Percentiles rank a stretch among this genome's conserved stretches.
Conservation (phyloP, 1,284 basidiomycete species). For the Rhizoctonia solani region DNA sequence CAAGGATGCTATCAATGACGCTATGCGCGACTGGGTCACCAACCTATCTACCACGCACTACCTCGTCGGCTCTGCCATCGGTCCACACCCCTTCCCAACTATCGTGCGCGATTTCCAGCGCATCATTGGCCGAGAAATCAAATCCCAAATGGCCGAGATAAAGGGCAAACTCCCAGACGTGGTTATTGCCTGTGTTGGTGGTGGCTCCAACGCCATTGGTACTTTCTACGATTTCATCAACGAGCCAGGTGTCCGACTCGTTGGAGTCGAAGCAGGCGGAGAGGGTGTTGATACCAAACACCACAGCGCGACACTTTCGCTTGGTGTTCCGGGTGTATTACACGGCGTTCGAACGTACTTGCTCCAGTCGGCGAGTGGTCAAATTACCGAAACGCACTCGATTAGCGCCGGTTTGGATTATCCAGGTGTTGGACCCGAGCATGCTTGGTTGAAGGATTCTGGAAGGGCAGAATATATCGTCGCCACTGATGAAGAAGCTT, state of each 20-base stretch:
- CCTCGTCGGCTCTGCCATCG: conserved; percentile 95
- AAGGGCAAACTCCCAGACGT: conserved; percentile 89
- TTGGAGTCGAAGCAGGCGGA: conserved; percentile 96
- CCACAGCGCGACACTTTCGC: conserved; percentile 91
- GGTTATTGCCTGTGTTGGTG: conserved; percentile 96
- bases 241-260: conserved; percentile 78
- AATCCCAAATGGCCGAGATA: conserved; percentile 75
- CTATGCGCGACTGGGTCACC: conserved; percentile 97
- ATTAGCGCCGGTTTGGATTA: conserved; percentile 95
- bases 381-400: conserved; percentile 96
- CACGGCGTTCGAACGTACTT: conserved; percentile 97
- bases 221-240: conserved; percentile 94
- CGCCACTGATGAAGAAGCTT: conserved; percentile 91
- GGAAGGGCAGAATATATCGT: conserved; percentile 91
- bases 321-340: conserved; percentile 90
- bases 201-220: conserved; percentile 97
- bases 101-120: conserved; percentile 98
- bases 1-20: conserved; percentile 98
- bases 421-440: conserved; percentile 95
- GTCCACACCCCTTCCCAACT: conserved; percentile 98
- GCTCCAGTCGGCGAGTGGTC: conserved; percentile 84
- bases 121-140: conserved; percentile 95
- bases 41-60: conserved; percentile 94
- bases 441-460: conserved; percentile 94
- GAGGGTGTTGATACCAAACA: conserved; percentile 86